Conservation (phyloP, 768 basidiomycete genomes). For the Neoboletus magnificus region DNA sequence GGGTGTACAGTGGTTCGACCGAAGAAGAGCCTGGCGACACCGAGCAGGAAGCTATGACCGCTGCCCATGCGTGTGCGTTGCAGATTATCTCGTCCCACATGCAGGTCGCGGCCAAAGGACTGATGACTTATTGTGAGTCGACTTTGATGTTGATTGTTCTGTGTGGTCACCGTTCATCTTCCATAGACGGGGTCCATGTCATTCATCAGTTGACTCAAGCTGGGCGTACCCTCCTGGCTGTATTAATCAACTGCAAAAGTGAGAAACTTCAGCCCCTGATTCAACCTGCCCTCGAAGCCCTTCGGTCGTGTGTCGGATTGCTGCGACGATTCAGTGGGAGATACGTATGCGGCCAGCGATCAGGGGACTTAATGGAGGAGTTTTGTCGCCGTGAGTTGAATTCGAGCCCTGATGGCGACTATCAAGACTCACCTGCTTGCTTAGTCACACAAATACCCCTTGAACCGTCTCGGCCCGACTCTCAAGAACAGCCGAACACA, state of each 20-base stretch:
- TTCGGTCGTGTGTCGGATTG: slow-evolving; percentile 86
- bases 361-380: slow-evolving; percentile 92
- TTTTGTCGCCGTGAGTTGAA: slow-evolving; percentile 76
- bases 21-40: slow-evolving; percentile 59
- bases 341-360: slow-evolving; percentile 88
- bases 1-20: slow-evolving; percentile 43
- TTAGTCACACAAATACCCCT: slow-evolving; percentile 84
- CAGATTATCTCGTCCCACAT: slow-evolving; percentile 81
- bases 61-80: slow-evolving; percentile 74
- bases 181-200: slow-evolving; percentile 85
- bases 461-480: slow-evolving; percentile 59
- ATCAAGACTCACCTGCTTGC: slow-evolving; percentile 10
- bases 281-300: slow-evolving; percentile 76
- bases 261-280: slow-evolving; percentile 73
- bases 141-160: slow-evolving; percentile 4
- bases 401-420: not conserved
- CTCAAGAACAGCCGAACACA: slow-evolving; percentile 41
- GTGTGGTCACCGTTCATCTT: slow-evolving; percentile 12
- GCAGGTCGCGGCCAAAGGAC: slow-evolving; percentile 78
- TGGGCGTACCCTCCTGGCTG: slow-evolving; percentile 84
- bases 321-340: slow-evolving; percentile 85
- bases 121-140: slow-evolving; percentile 91
- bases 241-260: slow-evolving; percentile 85
- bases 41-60: slow-evolving; percentile 75
- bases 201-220: slow-evolving; percentile 95